phyloP scores from a whole-genome alignment of 306 rosid species.

The Cucumis melo region DNA sequence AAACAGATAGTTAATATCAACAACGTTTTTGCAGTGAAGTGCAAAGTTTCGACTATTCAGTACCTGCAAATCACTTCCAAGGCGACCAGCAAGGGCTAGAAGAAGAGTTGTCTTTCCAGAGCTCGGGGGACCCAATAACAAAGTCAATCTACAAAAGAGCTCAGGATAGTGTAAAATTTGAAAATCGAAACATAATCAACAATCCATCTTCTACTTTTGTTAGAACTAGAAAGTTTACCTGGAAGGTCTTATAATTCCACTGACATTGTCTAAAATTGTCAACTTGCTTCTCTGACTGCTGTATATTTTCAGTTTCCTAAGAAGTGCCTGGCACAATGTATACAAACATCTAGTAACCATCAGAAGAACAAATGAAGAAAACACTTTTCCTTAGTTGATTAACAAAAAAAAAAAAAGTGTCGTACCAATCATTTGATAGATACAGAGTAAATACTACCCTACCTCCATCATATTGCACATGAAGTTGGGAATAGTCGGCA shows the following conservation, averaged over 20 bases:
- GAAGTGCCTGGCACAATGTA: slow-evolving; percentile 31
- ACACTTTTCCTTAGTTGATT: background rate
- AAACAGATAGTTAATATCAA: background rate
- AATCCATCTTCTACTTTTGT: background rate
- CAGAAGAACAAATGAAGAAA: background rate
- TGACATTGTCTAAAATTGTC: slow-evolving; percentile 64
- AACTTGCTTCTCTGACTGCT: slow-evolving; percentile 56
- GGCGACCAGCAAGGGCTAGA: slow-evolving; percentile 90
- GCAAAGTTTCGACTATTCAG: background rate
- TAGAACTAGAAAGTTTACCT: slow-evolving; percentile 26
- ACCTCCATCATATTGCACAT: slow-evolving; percentile 85
- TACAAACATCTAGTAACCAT: background rate
- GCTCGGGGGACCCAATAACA: slow-evolving; percentile 93
- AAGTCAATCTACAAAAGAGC: slow-evolving; percentile 48
- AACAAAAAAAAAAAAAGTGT: background rate
- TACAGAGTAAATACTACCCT: background rate
- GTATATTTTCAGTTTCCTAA: slow-evolving; percentile 47
- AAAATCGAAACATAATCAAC: background rate
- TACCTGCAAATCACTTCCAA: slow-evolving; percentile 85
- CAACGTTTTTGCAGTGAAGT: background rate
- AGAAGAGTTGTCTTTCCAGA: slow-evolving; percentile 89
- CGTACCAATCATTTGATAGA: background rate
- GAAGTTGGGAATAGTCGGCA: slow-evolving; percentile 91
- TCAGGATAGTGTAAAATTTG: background rate
- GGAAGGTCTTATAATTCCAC: slow-evolving; percentile 83